Conservation (phyloP, 2,329 filamentous ascomycete genomes). For the Fusarium citri region DNA sequence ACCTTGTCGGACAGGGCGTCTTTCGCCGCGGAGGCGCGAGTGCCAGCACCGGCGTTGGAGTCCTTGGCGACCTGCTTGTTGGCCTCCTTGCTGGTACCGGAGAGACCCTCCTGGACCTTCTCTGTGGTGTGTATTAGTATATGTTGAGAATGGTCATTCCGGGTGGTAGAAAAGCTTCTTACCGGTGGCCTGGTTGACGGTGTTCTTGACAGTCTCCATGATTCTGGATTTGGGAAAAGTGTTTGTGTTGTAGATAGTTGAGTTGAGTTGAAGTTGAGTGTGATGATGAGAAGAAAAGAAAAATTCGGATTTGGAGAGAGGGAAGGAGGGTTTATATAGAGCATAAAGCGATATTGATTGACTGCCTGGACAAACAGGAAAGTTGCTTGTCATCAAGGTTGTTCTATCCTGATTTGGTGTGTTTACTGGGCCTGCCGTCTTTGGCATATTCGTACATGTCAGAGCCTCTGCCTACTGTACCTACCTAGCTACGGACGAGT, state of each 20-base stretch:
- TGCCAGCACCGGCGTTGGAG: constrained; percentile 61
- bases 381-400: constrained; percentile 24
- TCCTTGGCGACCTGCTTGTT: constrained; percentile 78
- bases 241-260: constrained; percentile 19
- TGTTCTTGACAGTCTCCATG: constrained; percentile 69
- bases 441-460: not conserved
- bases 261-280: constrained; percentile 10
- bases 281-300: constrained; percentile 16
- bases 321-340: constrained; percentile 41
- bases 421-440: not conserved
- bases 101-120: constrained; percentile 67
- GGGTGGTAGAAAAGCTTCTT: not conserved
- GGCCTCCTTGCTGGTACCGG: constrained; percentile 72
- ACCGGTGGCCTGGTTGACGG: constrained; percentile 61
- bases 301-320: not conserved
- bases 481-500: not conserved
- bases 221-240: constrained; percentile 6
- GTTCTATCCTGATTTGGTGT: constrained; percentile 9
- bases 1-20: constrained; percentile 61
- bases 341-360: not conserved
- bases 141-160: constrained; percentile 61
- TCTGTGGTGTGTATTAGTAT: constrained; percentile 47
- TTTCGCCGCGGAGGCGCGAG: constrained; percentile 64
- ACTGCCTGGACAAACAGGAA: constrained; percentile 1
- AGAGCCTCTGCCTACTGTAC: not conserved